Conservation (phyloP, 2,329 filamentous ascomycete species). For the Pestalotiopsis fici region DNA sequence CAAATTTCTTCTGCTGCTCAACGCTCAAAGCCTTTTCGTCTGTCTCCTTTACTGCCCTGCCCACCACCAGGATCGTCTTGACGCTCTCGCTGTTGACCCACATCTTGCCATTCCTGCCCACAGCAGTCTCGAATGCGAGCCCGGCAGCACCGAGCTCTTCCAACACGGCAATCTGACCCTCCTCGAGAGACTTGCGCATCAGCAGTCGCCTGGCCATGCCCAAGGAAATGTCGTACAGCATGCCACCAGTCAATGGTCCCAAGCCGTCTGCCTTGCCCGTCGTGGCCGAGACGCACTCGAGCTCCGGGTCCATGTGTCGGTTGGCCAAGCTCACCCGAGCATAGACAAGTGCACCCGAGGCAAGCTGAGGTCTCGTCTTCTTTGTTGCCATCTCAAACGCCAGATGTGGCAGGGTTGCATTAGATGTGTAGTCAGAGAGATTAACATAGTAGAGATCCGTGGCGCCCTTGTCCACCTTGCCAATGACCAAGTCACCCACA, state of each 20-base stretch:
- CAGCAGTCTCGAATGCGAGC: conserved; percentile 87
- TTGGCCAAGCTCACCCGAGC: conserved; percentile 79
- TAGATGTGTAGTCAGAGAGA: conserved; percentile 65
- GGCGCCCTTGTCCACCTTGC: conserved; percentile 75
- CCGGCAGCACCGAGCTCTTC: conserved; percentile 77
- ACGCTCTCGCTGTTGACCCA: conserved; percentile 84
- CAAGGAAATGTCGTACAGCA: conserved; percentile 79
- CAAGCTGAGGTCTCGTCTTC: conserved; percentile 83
- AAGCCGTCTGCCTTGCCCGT: conserved; percentile 90
- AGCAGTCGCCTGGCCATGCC: conserved; percentile 82
- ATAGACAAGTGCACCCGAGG: conserved; percentile 79
- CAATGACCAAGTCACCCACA: conserved; percentile 84
- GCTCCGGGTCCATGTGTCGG: conserved; percentile 83
- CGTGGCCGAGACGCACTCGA: conserved; percentile 83
- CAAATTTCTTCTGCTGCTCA: conserved; percentile 71
- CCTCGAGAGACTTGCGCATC: conserved; percentile 60
- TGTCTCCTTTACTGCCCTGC: conserved; percentile 74
- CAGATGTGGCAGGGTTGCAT: conserved; percentile 77
- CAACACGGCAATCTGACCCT: conserved; percentile 70
- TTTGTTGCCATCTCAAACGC: conserved; percentile 92
- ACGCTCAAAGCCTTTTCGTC: conserved; percentile 67
- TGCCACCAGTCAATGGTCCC: conserved; percentile 80
- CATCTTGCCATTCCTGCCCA: conserved; percentile 87
- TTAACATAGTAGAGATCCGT: conserved; percentile 79
- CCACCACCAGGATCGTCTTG: conserved; percentile 75